Base-by-base conservation (phyloP, 2,329 filamentous ascomycete species). In the Clonostachys rosea region DNA sequence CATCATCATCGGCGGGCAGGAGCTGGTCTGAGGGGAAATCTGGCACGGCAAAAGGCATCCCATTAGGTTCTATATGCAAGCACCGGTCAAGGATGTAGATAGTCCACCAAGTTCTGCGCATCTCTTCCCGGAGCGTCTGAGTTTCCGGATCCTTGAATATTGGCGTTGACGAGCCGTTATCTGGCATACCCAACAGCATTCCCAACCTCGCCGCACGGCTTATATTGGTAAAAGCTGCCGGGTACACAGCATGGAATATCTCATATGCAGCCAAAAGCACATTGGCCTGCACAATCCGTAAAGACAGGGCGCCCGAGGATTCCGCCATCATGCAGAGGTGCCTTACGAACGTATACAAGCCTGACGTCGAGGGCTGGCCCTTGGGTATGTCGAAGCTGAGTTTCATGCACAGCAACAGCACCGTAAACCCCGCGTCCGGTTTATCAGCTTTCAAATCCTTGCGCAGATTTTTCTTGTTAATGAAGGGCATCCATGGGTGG, bases 81-180 rank as follows among this genome's bases (percentile, higher is more conserved):
- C 24, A 54, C 51, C 53, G 52, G 33, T 57, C 55, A 7, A 57
- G 47, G 2, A 56, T 33, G 33, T 52, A 54, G 6, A 57, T 48
- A 3, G 54, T 48, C 54, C 55, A 55, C 51, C 51, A 55, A 3
- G 51, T 53, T 40, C 53, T 43, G 5, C 51, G 43, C 12, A 53
- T 49, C 37, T 56, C 55, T 44, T 56, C 54, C 4, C 48, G 43
- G 6, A 52, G 46, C 2, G 47, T 49, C 53, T 48, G 55, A 2
- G 49, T 57, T 3, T 51, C 48, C 5, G 51, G 24, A 2, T 41
- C 14, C n/a, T 46, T 47, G 30, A 57, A 55, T 0, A 57, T 37
- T 34, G 49, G 49, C 13, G 42, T 47, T 13, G 45, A 37, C 17
- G 7, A n/a, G 14, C 14, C 36, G 7, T 18, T 8, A 39, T 39